Percentiles rank a stretch among this genome's conserved stretches.
These are phyloP conservation scores for Pleurotus eryngii DNA, from an alignment of 768 basidiomycete species.

Conservation along the genomic window DNA sequence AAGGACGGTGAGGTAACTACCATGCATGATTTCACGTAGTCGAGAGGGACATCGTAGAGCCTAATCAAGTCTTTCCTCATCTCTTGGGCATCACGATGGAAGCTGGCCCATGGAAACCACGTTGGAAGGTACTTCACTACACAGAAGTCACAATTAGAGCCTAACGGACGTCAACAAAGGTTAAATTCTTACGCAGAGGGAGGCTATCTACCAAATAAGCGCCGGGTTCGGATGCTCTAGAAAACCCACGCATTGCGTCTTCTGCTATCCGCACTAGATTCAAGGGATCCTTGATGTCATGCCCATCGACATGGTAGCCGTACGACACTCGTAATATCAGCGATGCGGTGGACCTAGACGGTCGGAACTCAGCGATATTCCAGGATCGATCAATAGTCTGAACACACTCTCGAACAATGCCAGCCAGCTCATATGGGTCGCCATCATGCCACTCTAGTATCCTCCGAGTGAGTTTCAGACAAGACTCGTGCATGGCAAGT, in stretches of 20 bases:
- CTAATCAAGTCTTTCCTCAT: constrained; percentile 23
- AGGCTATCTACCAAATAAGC: constrained; percentile 27
- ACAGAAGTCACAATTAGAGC: background rate
- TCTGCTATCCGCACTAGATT: constrained; percentile 28
- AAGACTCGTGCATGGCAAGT: background rate
- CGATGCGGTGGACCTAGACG: constrained; percentile 18
- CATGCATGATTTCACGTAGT: constrained; percentile 24
- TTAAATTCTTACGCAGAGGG: constrained; percentile 19
- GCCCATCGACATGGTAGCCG: constrained; percentile 18
- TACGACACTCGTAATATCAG: constrained; percentile 21
- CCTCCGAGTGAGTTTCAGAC: background rate
- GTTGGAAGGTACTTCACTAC: constrained; percentile 26
- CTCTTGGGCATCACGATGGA: constrained; percentile 18
- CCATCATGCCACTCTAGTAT: background rate
- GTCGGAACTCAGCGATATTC: too few species aligned
- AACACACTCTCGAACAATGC: background rate
- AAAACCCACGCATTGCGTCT: constrained; percentile 30
- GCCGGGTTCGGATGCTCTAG: constrained; percentile 29
- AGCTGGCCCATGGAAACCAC: constrained; percentile 28
- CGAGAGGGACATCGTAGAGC: constrained; percentile 27
- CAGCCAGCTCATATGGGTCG: background rate
- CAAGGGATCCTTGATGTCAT: constrained; percentile 15
- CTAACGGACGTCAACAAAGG: background rate
- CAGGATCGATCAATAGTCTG: background rate
- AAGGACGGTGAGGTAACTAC: constrained; percentile 3